Conservation (phyloP, 2,329 filamentous ascomycete species). For the Mollisiaceae sp. region DNA sequence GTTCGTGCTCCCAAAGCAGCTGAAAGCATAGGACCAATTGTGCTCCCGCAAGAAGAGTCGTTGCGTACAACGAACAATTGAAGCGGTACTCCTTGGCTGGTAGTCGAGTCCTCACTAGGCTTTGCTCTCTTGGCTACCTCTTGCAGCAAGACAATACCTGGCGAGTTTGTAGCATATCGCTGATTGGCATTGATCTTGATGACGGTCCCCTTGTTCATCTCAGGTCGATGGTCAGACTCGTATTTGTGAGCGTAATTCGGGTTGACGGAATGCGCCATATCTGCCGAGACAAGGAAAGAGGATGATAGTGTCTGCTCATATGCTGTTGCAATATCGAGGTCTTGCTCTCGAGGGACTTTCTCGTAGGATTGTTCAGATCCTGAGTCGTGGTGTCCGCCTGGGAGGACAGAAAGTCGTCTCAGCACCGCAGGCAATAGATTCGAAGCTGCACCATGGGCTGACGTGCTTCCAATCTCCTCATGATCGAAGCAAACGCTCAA, state of each 20-base stretch:
- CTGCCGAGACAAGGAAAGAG: slow-evolving; percentile 92
- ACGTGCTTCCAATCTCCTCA: slow-evolving; percentile 93
- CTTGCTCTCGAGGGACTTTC: slow-evolving; percentile 54
- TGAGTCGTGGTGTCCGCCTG: slow-evolving; percentile 53
- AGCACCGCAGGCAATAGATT: slow-evolving; percentile 89
- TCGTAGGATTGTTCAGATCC: slow-evolving; percentile 70
- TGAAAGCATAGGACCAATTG: slow-evolving; percentile 95
- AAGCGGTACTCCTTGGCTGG: slow-evolving; percentile 76
- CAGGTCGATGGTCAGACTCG: slow-evolving; percentile 85
- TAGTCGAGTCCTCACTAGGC: slow-evolving; percentile 50
- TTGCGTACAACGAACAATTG: slow-evolving; percentile 97
- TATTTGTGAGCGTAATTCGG: slow-evolving; percentile 95
- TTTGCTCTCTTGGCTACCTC: slow-evolving; percentile 74
- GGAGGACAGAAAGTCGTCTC: slow-evolving; percentile 82
- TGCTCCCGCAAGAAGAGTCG: slow-evolving; percentile 92
- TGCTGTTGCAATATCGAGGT: slow-evolving; percentile 73
- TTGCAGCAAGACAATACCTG: slow-evolving; percentile 90
- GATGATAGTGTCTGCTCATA: slow-evolving; percentile 92
- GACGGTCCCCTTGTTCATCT: slow-evolving; percentile 95
- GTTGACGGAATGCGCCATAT: slow-evolving; percentile 97
- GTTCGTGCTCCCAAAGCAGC: slow-evolving; percentile 87
- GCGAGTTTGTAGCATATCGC: slow-evolving; percentile 94
- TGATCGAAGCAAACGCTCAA: slow-evolving; percentile 97
- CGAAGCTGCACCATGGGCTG: slow-evolving; percentile 91
- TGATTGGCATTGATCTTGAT: slow-evolving; percentile 99